Conservation (phyloP, 106 monocot species). For the Dendrobium chrysotoxum region DNA sequence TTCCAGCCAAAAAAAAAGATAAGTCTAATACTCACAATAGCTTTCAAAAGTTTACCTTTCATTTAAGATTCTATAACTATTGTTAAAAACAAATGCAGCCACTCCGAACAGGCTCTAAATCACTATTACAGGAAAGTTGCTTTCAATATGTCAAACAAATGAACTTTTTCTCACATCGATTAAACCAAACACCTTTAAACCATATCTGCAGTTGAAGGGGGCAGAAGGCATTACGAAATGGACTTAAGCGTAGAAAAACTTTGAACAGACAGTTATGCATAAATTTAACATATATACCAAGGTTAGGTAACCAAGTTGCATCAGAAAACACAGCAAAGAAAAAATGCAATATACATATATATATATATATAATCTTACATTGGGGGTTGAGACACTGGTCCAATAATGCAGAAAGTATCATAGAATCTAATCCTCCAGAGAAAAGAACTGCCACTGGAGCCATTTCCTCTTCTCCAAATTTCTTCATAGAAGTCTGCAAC, state of each 20-base stretch:
- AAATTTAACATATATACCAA: background rate
- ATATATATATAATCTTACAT: constrained; percentile 46
- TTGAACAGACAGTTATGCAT: no score
- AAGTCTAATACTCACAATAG: no score
- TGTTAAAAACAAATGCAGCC: no score
- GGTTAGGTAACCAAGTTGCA: background rate
- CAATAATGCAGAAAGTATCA: constrained; percentile 89
- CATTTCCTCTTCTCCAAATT: constrained; percentile 18
- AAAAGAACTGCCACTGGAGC: constrained; percentile 83
- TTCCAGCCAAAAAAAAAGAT: no score
- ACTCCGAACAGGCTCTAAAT: background rate
- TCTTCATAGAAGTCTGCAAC: constrained; percentile 23
- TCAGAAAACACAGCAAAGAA: background rate
- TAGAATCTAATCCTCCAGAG: constrained; percentile 96
- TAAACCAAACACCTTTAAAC: background rate
- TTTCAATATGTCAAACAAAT: background rate
- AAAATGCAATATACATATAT: background rate
- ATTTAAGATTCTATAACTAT: no score
- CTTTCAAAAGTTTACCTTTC: no score
- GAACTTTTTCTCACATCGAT: background rate
- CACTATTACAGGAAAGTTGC: background rate
- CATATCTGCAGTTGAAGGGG: background rate
- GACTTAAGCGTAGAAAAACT: no score
- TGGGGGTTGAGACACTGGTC: constrained; percentile 59
- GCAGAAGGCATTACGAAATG: no score